Percentiles rank a stretch among this genome's conserved stretches.
Conservation (phyloP, 305 asterid genomes). For the Withania somnifera region DNA sequence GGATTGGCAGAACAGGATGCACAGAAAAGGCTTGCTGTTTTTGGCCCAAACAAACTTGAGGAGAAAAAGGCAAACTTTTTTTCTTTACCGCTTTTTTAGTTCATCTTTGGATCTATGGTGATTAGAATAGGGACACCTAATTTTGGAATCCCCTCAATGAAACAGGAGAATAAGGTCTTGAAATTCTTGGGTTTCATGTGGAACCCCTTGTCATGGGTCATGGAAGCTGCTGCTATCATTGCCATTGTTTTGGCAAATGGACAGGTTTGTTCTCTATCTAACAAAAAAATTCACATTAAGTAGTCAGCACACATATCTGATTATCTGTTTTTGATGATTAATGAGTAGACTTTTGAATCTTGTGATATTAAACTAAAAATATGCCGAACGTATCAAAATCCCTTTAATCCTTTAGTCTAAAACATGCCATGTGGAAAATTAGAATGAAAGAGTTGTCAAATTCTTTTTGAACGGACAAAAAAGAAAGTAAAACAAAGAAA, state of each 20-base stretch:
- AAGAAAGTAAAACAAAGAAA: no score
- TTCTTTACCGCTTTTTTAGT: not conserved
- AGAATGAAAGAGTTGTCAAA: no score
- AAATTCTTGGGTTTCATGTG: constrained; percentile 70
- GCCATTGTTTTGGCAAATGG: constrained; percentile 73
- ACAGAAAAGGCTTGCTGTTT: constrained; percentile 40
- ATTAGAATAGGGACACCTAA: not conserved
- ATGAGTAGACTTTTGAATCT: no score
- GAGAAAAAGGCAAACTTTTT: constrained; percentile 45
- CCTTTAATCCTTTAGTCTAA: no score
- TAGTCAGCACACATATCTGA: not conserved
- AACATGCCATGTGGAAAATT: no score
- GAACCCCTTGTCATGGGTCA: constrained; percentile 75
- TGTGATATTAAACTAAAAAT: no score
- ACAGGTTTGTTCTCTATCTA: constrained; percentile 20
- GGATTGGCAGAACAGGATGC: constrained; percentile 56
- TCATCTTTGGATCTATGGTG: not conserved
- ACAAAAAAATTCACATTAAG: not conserved
- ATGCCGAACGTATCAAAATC: no score
- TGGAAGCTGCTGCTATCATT: constrained; percentile 63
- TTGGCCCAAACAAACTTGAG: constrained; percentile 84
- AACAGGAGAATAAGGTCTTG: constrained; percentile 60
- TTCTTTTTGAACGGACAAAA: no score
- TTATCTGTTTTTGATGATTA: no score
- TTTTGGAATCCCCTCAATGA: not conserved